Evolutionary conservation across 2,329 filamentous ascomycete species (phyloP).

Genomic region (Colletotrichum neosansevieriae): DNA sequence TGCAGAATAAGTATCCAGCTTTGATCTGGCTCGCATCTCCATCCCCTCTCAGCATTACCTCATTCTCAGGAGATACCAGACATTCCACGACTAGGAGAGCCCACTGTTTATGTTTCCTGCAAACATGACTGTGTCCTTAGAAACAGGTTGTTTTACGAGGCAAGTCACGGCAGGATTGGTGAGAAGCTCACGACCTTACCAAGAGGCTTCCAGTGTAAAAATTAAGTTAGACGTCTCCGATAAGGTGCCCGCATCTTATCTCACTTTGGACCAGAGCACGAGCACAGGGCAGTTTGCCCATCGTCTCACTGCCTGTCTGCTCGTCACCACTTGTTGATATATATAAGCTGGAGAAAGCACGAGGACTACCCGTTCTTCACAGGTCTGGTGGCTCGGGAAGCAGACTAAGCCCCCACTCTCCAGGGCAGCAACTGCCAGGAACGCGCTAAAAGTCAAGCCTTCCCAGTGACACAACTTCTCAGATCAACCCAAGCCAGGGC

Average conservation of each 20-base stretch:
- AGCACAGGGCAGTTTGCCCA: slow-evolving; percentile 6
- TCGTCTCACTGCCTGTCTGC: background rate
- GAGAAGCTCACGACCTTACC: too few species aligned
- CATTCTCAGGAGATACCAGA: background rate
- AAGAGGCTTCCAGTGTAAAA: too few species aligned
- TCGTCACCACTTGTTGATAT: background rate
- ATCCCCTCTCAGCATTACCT: background rate
- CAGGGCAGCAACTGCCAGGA: slow-evolving; percentile 36
- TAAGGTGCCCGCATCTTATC: slow-evolving; percentile 15
- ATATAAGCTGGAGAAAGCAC: slow-evolving; percentile 18
- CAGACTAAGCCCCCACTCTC: slow-evolving; percentile 24
- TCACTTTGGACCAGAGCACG: background rate
- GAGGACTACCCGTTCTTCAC: background rate
- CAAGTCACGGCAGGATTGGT: too few species aligned
- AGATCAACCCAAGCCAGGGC: slow-evolving; percentile 27
- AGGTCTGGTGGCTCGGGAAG: slow-evolving; percentile 22
- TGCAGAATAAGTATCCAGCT: background rate
- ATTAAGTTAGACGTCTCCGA: background rate
- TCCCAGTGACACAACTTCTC: slow-evolving; percentile 22
- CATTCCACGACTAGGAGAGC: background rate
- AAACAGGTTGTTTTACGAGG: too few species aligned
- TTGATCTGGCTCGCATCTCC: background rate
- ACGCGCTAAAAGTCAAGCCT: slow-evolving; percentile 24
- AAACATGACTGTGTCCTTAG: background rate
- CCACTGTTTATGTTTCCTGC: background rate